Percentiles rank a stretch among this genome's conserved stretches.
These are phyloP conservation scores for Hansenula sp. DNA, from an alignment of 1,139 yeast genomes.

Conservation along the genomic window DNA sequence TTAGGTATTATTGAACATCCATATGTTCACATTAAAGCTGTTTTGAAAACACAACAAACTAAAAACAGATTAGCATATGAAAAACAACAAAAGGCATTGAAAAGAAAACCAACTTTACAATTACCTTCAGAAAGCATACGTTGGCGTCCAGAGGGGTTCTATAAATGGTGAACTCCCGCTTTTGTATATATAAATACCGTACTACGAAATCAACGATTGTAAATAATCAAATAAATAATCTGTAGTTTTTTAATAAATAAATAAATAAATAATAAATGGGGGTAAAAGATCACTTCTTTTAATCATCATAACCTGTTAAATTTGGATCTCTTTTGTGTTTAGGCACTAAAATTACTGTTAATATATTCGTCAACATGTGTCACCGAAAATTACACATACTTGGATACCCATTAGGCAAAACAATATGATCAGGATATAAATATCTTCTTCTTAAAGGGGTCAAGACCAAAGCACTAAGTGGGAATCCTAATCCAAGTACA, in stretches of 20 bases:
- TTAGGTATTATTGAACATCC: slow-evolving; percentile 74
- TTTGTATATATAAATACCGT: not conserved
- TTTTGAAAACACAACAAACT: slow-evolving; percentile 63
- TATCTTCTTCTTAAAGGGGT: slow-evolving; percentile 72
- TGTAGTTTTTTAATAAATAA: slow-evolving; percentile 5
- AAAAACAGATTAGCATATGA: slow-evolving; percentile 59
- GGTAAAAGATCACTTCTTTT: not conserved
- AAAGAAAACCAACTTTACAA: slow-evolving; percentile 43
- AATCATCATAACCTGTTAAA: slow-evolving; percentile 55
- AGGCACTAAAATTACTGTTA: slow-evolving; percentile 32
- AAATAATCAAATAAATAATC: not conserved
- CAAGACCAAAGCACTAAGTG: slow-evolving; percentile 44
- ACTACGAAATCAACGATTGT: slow-evolving; percentile 1
- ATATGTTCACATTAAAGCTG: slow-evolving; percentile 75
- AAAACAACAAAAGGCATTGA: slow-evolving; percentile 36
- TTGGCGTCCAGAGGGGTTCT: slow-evolving; percentile 42
- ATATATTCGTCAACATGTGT: not conserved
- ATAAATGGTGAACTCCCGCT: slow-evolving; percentile 43
- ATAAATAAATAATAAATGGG: slow-evolving; percentile 4
- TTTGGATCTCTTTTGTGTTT: slow-evolving; percentile 44
- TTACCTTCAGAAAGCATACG: slow-evolving; percentile 38
- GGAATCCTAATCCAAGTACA: slow-evolving; percentile 64
- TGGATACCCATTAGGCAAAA: slow-evolving; percentile 69
- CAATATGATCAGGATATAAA: slow-evolving; percentile 62
- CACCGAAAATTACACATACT: slow-evolving; percentile 14